Base-by-base conservation (phyloP, 1,284 basidiomycete species). In the Cryptococcus hybrid region DNA sequence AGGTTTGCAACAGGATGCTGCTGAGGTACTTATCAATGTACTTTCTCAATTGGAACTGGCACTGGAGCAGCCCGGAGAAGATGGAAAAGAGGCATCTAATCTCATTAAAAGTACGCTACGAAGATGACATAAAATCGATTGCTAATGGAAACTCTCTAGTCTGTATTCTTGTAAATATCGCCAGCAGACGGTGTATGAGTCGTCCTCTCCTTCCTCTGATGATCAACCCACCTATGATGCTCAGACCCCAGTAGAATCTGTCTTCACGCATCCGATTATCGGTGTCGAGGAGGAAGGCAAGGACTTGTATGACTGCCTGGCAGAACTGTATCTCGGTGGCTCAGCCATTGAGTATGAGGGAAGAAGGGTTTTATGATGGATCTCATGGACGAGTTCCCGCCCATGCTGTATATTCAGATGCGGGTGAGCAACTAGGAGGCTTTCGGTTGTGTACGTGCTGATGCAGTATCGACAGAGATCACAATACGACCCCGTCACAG, bases 1-100 rank as follows among this genome's bases (percentile, higher is more conserved):
- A 86, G 92, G 92, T n/a, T 88, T 90, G 63, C 95, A 99, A 70
- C 95, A 99, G 71, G 95, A 99, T 73, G 94, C 98, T 2, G 89
- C 94, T 0, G 95, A 99, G 78, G 97, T 95, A 76, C 90, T 99
- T 85, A 94, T 99, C 78, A 99, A 99, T 69, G 94, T 95, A 79
- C 88, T 99, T 81, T 96, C 96, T 78, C 96, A 99, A 77, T 90
- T 99, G 58, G 94, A 99, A 77, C 89, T 90, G 7, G 94, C 93
- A 0, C 76, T 97, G 48, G 87, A 88, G 11, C 76, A 85, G 59
- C 80, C 75, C 30, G 63, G 63, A 15, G 81, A 83, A 47, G 66
- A 58, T 36, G 60, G 58, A 15, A 52, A 61, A 43, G 54, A 78
- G 84, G 58, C 85, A 84, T 71, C 82, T 80, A 45, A 92, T 65